Base-by-base conservation (phyloP, 805 yeast genomes). In the Ogataea zsoltii region DNA sequence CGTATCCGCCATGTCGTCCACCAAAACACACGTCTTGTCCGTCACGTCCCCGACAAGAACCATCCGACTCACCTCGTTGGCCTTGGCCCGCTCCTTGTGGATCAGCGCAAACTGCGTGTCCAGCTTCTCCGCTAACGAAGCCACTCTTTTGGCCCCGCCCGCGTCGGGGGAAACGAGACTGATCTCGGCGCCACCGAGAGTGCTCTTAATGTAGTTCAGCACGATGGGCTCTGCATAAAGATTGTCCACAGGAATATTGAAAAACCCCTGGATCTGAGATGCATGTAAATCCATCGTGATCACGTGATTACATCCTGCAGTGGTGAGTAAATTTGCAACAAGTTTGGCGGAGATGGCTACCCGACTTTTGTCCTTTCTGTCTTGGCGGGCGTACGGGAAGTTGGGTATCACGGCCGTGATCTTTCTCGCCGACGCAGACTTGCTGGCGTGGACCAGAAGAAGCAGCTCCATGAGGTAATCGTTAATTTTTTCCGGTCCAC, bases 1-100 rank as follows among this genome's bases (percentile, higher is more conserved):
- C 4, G 99, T 92, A 63, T 92, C 99, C 31, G 98, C 98, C 95
- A 92, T 94, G 65, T 92, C 99, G 66, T 92, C 99, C 28, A 92
- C 88, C 51, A 92, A 71, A 18, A 94, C 75, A 68, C 97, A 91
- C 4, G 83, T 78, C 66, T 88, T 89, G 48, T 82, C 81, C 3
- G 80, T 70, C 33, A 92, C 99, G 65, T 91, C 97, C 53, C 99
- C 99, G 35, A 92, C 98, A 28, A 92, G 75, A 19, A 92, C 96
- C 99, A 92, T 92, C 57, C 87, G 76, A 14, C 94, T 83, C 10
- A 92, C 96, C 69, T 92, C 98, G 63, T 92, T 92, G 39, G 98
- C 97, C 61, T 85, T 81, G 39, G 88, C 92, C 62, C 99, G 81
- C 71, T 92, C 99, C 66, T 92, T 92, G 71, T 92, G 99, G 58